phyloP scores from a whole-genome alignment of 768 basidiomycete genomes.

The Ramaria sp. region DNA sequence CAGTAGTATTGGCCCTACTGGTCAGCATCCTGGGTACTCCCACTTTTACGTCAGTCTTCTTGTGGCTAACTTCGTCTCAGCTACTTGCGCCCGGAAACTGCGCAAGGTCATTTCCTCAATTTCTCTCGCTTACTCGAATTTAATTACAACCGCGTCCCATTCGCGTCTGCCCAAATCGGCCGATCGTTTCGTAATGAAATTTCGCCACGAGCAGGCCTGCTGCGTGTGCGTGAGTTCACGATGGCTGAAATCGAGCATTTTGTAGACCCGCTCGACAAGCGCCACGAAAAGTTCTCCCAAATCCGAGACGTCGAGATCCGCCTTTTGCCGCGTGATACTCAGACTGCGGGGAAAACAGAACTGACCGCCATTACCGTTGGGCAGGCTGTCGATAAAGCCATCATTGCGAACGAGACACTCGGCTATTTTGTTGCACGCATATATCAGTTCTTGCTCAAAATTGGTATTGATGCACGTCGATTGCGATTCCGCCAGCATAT shows the following conservation, averaged over 20 bases:
- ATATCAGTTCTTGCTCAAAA: slow-evolving; percentile 77
- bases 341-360: slow-evolving; percentile 60
- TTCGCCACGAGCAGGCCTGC: slow-evolving; percentile 88
- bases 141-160: slow-evolving; percentile 94
- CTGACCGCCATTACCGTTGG: slow-evolving; percentile 65
- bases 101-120: slow-evolving; percentile 98
- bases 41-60: background rate
- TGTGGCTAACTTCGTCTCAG: slow-evolving; percentile 27
- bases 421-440: slow-evolving; percentile 96
- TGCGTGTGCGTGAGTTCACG: slow-evolving; percentile 97
- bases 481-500: slow-evolving; percentile 97
- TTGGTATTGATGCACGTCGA: slow-evolving; percentile 77
- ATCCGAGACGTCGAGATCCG: slow-evolving; percentile 64
- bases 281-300: slow-evolving; percentile 74
- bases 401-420: slow-evolving; percentile 94
- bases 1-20: slow-evolving; percentile 93
- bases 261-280: slow-evolving; percentile 91
- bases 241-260: slow-evolving; percentile 99
- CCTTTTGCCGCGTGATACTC: slow-evolving; percentile 78
- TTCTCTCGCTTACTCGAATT: slow-evolving; percentile 94
- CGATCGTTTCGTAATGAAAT: slow-evolving; percentile 97
- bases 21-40: slow-evolving; percentile 81
- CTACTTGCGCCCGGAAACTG: slow-evolving; percentile 94
- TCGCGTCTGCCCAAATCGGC: slow-evolving; percentile 95
- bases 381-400: slow-evolving; percentile 75